These are phyloP conservation scores for Bipolaris oryzae DNA, from an alignment of 2,329 filamentous ascomycete species.

Conservation along the genomic window DNA sequence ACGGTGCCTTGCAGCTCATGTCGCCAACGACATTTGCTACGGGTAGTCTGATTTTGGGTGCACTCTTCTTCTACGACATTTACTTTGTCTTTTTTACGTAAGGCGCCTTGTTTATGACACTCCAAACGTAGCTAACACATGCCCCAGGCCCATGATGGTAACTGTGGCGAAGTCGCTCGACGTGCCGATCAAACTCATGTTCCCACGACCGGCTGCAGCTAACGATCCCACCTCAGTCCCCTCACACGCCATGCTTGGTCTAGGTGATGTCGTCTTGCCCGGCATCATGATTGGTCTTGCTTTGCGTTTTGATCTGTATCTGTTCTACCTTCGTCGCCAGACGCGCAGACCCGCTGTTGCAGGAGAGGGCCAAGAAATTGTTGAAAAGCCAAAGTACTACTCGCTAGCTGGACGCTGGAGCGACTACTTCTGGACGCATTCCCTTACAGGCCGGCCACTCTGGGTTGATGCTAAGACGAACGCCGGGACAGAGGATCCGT, in stretches of 20 bases:
- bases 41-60: slow-evolving; percentile 75
- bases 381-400: slow-evolving; percentile 51
- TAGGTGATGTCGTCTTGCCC: slow-evolving; percentile 93
- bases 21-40: slow-evolving; percentile 88
- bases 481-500: slow-evolving; percentile 32
- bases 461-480: slow-evolving; percentile 19
- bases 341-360: slow-evolving; percentile 33
- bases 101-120: slow-evolving; percentile 32
- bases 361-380: slow-evolving; percentile 16
- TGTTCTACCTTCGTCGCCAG: slow-evolving; percentile 76
- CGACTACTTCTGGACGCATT: slow-evolving; percentile 76
- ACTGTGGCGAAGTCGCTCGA: slow-evolving; percentile 88
- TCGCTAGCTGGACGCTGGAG: slow-evolving; percentile 75
- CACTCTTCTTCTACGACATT: slow-evolving; percentile 93
- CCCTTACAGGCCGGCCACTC: slow-evolving; percentile 37
- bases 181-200: slow-evolving; percentile 89
- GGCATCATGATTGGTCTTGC: slow-evolving; percentile 89
- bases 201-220: slow-evolving; percentile 67
- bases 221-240: slow-evolving; percentile 50
- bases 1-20: slow-evolving; percentile 79
- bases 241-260: slow-evolving; percentile 76
- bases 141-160: slow-evolving; percentile 74
- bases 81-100: slow-evolving; percentile 87
- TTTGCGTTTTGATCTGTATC: slow-evolving; percentile 87
- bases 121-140: slow-evolving; percentile 10